Evolutionary conservation across 139 green algal genomes (phyloP).

Genomic region (Chlamydomonas eustigma): DNA sequence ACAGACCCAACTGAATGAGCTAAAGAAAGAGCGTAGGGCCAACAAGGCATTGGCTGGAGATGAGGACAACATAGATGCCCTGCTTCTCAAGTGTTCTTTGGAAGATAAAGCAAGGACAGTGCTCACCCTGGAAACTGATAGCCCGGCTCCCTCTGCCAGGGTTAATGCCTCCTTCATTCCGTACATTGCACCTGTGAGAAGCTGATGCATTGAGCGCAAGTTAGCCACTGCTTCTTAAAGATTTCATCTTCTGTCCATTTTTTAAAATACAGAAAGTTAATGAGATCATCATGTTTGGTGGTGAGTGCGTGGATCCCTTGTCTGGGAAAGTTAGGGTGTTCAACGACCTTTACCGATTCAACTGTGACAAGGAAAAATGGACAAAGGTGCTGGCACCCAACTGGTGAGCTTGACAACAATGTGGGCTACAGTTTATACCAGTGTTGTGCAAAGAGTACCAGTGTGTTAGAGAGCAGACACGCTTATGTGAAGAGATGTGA

Average conservation of each 20-base stretch:
- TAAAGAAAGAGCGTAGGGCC: conserved; percentile 50
- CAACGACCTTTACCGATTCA: conserved; percentile 85
- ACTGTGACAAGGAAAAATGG: conserved; percentile 60
- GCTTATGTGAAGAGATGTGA: too few relatives aligned
- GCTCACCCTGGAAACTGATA: conserved; percentile 56
- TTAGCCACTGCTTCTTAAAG: not conserved
- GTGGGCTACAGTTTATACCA: too few relatives aligned
- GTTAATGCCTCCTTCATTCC: conserved; percentile 69
- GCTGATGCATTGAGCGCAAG: not conserved
- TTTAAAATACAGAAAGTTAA: conserved; percentile 46
- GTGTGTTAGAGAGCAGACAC: too few relatives aligned
- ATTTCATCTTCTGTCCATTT: too few relatives aligned
- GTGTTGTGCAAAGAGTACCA: too few relatives aligned
- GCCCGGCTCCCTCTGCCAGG: conserved; percentile 64
- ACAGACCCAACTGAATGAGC: conserved; percentile 60
- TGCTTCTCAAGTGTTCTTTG: conserved; percentile 69
- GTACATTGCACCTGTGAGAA: conserved; percentile 41
- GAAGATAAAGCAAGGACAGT: conserved; percentile 50
- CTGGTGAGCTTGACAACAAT: too few relatives aligned
- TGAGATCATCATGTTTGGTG: conserved; percentile 87
- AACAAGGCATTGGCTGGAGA: conserved; percentile 41
- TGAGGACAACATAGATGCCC: conserved; percentile 87
- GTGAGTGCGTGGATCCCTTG: conserved; percentile 78
- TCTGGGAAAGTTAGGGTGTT: conserved; percentile 80
- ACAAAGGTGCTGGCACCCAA: conserved; percentile 62